Evolutionary conservation across 345 rosid species (phyloP), one percentile per base, ranked within the genome.

Genomic region (Acer yangbiense): DNA sequence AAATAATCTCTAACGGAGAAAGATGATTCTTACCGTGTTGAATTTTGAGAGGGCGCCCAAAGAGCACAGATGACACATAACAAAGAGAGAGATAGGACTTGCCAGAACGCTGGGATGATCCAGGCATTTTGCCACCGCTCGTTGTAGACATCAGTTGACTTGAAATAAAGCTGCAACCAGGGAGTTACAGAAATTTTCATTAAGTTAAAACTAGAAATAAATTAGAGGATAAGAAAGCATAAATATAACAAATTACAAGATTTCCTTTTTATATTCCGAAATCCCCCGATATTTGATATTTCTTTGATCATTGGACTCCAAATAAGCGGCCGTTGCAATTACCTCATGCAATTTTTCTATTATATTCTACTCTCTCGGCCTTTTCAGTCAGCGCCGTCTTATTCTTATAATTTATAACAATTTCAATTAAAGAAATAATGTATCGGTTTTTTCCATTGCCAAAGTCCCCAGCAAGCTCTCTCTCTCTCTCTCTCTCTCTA

Each of bases 81-180:
- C 32, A 96, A 89, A 27, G 95, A 92, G 77, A 92, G 92, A 8
- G 98, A 94, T 69, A 94, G 89, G 23, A 96, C 83, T 78, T 94
- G 99, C 99, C 99, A 94, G 79, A 94, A 91, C 63, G 97, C 97
- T 2, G 98, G 94, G 83, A 96, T 89, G 83, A 94, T 86, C 98
- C 99, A 96, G 29, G 97, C 97, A 65, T 87, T 91, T 87, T 91
- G 97, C 99, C 99, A 96, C 27, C 81, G 89, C 82, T 94, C 98
- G 39, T 96, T 96, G 83, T 94, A 94, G 29, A 88, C 85, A 81
- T 96, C 99, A 52, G 85, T 91, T 44, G 97, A 86, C 89, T 96
- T 96, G 90, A 92, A 94, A 82, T 94, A 94, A 71, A 96, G 86
- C 99, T 96, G 94, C 90, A 82, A 77, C 41, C 64, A 80, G 66